Evolutionary conservation across 345 rosid species (phyloP), one percentile per base, ranked within the genome.

Genomic region (Ceriops zippeliana): DNA sequence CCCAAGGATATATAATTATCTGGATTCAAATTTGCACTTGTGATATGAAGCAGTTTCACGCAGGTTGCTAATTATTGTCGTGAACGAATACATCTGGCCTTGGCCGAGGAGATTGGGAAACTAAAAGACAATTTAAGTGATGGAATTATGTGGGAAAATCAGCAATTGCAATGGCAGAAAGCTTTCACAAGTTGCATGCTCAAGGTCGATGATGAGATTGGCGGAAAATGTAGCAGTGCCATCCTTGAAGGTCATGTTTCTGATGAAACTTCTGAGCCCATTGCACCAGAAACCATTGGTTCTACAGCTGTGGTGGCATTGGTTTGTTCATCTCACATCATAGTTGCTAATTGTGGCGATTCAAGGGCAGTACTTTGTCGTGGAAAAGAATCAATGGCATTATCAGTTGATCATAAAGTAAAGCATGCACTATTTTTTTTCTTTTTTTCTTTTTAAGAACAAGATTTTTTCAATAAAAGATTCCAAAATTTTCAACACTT

Each of bases 41-140:
- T 83, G 70, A 79, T 75, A 77, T 73, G 70, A 81, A 58, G 81
- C 73, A 69, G 56, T 62, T 68, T 79, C 53, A 24, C 76, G 89
- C 70, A 75, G 73, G 78, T 75, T 35, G 78, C 78, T 46, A 59
- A 75, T 54, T 75, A 75, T 28, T 75, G 78, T 58, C 66, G 57
- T 8, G 73, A 64, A 9, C 61, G 66, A 47, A 69, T 75, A 27
- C 73, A 75, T 64, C 5, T 52, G 56, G 78, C 78, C n/a, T 51
- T 75, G 70, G 56, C 61, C 47, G 78, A 75, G 64, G 78, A 75
- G 70, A 35, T 75, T 64, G 73, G 34, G 59, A 75, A 64, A 28
- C 38, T 75, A 15, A 69, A 69, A 63, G 69, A 63, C 59, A 11
- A 58, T 63, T 47, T 7, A 19, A 46, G 26, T 24, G 49, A 10